phyloP scores from a whole-genome alignment of 129 eudicot species.

The Escallonia herrerae region DNA sequence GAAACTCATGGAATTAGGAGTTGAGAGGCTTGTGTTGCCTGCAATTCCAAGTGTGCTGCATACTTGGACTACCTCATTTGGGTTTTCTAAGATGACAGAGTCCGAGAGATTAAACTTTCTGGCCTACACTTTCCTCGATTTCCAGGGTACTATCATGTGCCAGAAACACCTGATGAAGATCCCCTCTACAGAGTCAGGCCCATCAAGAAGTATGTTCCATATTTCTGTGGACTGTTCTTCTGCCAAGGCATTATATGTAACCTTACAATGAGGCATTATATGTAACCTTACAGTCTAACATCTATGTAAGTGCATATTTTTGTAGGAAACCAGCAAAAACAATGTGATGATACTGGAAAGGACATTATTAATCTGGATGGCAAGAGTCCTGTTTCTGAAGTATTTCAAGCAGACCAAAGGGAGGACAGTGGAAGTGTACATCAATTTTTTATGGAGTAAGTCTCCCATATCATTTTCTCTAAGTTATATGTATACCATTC shows the following conservation, averaged over 20 bases:
- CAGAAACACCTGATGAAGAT: slow-evolving; percentile 47
- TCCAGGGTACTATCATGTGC: slow-evolving; percentile 82
- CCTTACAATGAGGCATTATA: neutral
- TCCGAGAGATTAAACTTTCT: slow-evolving; percentile 47
- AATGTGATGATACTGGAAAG: slow-evolving; percentile 11
- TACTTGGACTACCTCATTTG: slow-evolving; percentile 80
- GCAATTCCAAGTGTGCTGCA: slow-evolving; percentile 58
- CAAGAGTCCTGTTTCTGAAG: slow-evolving; percentile 40
- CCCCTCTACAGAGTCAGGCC: slow-evolving; percentile 18
- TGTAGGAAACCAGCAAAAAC: slow-evolving; percentile 24
- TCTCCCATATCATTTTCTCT: slow-evolving; percentile 5
- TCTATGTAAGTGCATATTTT: neutral
- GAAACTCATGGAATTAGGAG: slow-evolving; percentile 67
- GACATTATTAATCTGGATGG: slow-evolving; percentile 30
- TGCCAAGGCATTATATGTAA: neutral
- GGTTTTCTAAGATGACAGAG: slow-evolving; percentile 53
- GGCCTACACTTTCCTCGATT: slow-evolving; percentile 61
- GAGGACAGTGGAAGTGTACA: slow-evolving; percentile 35
- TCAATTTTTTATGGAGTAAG: slow-evolving; percentile 42
- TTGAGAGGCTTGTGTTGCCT: slow-evolving; percentile 79
- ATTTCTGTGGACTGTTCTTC: neutral
- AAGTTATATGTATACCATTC: too few species aligned
- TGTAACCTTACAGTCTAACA: neutral
- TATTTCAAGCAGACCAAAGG: slow-evolving; percentile 39
- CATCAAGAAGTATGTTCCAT: slow-evolving; percentile 29